These are phyloP conservation scores for Xylaria sp. DNA, from an alignment of 2,329 filamentous ascomycete species.

Conservation along the genomic window DNA sequence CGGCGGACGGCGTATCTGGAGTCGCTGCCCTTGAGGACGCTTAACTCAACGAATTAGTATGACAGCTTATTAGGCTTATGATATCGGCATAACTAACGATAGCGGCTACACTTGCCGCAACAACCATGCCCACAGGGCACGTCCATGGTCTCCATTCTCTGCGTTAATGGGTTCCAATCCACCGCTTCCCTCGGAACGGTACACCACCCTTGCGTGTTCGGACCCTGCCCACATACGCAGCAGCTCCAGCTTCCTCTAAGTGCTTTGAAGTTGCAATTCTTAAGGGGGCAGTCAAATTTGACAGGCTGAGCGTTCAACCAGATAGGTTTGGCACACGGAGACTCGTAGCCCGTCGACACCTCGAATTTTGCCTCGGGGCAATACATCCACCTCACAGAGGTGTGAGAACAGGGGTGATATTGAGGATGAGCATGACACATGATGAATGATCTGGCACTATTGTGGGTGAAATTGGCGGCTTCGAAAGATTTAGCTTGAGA, in stretches of 20 bases:
- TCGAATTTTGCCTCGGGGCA: slow-evolving; percentile 63
- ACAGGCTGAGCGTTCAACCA: slow-evolving; percentile 60
- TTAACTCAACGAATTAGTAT: slow-evolving; percentile 42
- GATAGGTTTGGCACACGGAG: slow-evolving; percentile 60
- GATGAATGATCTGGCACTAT: slow-evolving; percentile 37
- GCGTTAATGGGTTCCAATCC: slow-evolving; percentile 44
- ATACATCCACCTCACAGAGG: slow-evolving; percentile 67
- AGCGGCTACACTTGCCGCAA: slow-evolving; percentile 60
- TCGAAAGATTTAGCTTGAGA: neutral
- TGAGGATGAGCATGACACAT: slow-evolving; percentile 68
- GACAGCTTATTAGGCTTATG: neutral
- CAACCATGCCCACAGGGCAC: slow-evolving; percentile 64
- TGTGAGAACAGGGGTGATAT: slow-evolving; percentile 63
- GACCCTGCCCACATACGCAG: slow-evolving; percentile 62
- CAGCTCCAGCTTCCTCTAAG: slow-evolving; percentile 65
- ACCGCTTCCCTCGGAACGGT: slow-evolving; percentile 50
- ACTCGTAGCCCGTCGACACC: slow-evolving; percentile 61
- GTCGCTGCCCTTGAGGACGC: slow-evolving; percentile 50
- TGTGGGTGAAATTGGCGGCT: slow-evolving; percentile 5
- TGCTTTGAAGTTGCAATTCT: slow-evolving; percentile 62
- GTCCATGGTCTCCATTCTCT: slow-evolving; percentile 52
- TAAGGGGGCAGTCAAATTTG: slow-evolving; percentile 59
- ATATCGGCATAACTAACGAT: slow-evolving; percentile 52
- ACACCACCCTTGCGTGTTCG: slow-evolving; percentile 66
- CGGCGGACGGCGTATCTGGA: slow-evolving; percentile 53